Base-by-base conservation (phyloP, 169 alveolate genomes). In the Cryptosporidium andersoni region DNA sequence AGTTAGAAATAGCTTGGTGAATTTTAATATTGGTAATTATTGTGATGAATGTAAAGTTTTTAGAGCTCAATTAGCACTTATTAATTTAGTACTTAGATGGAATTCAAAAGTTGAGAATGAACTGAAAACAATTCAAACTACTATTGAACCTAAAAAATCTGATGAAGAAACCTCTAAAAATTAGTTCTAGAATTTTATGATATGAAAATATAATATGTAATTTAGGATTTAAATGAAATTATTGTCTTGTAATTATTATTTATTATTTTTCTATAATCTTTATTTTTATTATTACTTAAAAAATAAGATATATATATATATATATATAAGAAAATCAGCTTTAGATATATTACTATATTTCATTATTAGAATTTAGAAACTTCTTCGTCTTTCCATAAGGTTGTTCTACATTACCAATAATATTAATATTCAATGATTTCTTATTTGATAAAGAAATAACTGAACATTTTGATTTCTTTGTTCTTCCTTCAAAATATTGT, bases 51-150 rank as follows among this genome's bases (percentile, higher is more conserved):
- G 82, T n/a, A 67, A 53, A 2, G 8, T 67, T 14, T 67, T 67
- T 9, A 45, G 65, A 8, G 53, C 82, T 37, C 82, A 67, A 53
- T 34, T 67, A 51, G 64, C 82, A 14, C 66, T 67, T 36, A 67
- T 67, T 40, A 55, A 65, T 37, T 8, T 67, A 39, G 5, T 67
- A 12, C 51, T 52, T 34, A 67, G 65, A 67, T 9, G 51, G 36
- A 52, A 65, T 9, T 14, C 55, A 8, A 52, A 52, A 6, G 51
- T 52, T 14, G 36, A 67, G 36, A 51, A 43, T 3, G 51, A 67
- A 36, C 51, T 67, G 11, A 2, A 11, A 16, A 65, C 51, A 39
- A n/a, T 67, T 4, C 60, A 53, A 25, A 3, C 36, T n/a, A 67
- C 8, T 8, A 52, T 52, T 5, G 82, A 52, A 8, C n/a, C 5